Evolutionary conservation across 2,329 filamentous ascomycete genomes (phyloP).

Genomic region (Claviceps spartinae): DNA sequence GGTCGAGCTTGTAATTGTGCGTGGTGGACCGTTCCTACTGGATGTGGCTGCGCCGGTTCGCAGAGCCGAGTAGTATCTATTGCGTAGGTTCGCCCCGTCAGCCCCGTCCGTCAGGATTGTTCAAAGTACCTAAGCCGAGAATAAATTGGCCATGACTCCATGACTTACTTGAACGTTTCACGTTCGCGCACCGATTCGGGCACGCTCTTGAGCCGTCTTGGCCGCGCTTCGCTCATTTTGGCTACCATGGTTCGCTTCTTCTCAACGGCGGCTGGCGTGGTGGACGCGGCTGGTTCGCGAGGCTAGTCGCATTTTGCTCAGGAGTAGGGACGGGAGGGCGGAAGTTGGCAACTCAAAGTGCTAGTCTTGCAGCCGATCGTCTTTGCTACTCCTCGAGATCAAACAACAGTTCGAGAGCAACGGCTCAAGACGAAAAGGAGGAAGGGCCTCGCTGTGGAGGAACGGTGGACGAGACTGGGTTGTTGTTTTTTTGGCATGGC

Average conservation of each 20-base stretch:
- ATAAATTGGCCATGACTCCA: slow-evolving; percentile 1
- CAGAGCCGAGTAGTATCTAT: neutral
- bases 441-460: no score
- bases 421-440: neutral
- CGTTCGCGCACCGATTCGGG: neutral
- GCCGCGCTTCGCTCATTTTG: neutral
- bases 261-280: neutral
- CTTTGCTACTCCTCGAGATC: neutral
- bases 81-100: neutral
- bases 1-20: neutral
- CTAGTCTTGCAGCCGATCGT: neutral
- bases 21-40: neutral
- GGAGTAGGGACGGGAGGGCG: neutral
- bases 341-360: neutral
- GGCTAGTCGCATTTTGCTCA: neutral
- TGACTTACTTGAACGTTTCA: slow-evolving; percentile 8
- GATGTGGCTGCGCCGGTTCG: neutral
- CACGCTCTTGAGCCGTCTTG: neutral
- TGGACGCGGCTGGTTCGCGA: neutral
- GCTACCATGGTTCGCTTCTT: neutral
- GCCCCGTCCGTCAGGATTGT: neutral
- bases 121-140: no score
- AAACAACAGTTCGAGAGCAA: neutral
- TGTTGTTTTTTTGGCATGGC: no score
- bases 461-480: no score